Base-by-base conservation (phyloP, 2,329 filamentous ascomycete species). In the Aspergillus pseudoviridinutans region DNA sequence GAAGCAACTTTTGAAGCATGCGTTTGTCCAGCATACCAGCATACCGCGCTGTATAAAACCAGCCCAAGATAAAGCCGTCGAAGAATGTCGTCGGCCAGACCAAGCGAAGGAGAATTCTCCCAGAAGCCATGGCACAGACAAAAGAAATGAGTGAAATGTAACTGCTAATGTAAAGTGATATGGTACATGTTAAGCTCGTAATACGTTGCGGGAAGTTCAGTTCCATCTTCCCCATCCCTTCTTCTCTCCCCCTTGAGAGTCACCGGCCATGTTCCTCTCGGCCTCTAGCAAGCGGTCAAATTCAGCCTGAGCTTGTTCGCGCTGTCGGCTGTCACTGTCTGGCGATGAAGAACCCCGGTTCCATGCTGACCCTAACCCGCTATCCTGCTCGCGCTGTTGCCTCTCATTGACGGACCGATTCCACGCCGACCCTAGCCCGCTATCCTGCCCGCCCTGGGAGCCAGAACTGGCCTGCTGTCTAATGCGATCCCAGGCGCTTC, bases 251-350 rank as follows among this genome's bases (percentile, higher is more conserved):
- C 14, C 2, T 3, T 38, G 57, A 22, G 60, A 44, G 20, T 66
- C 67, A 32, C 44, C 59, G 6, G 63, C 59, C 22, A 55, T 56
- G 25, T 71, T 69, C 51, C 75, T 64, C 63, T 79, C 77, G 0
- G 68, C 61, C 3, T 79, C 77, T 20, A 79, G 58, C 68, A 79
- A 67, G 10, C 66, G 66, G 57, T 79, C 74, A 53, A 79, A 79
- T 3, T 78, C 74, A 8, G 69, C 72, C 56, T 76, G 76, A 3
- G 76, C 75, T 54, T 73, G 68, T 44, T 77, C 71, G 50, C 69
- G 68, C 27, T 75, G 63, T 25, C 63, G 63, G 20, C 60, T 59
- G 3, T 65, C 66, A 6, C 57, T 60, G 9, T 66, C 68, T n/a
- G 49, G 22, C 4, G 10, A 47, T 1, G 52, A 27, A 1, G 35